A percentile compares a stretch with the other conserved stretches of the same genome.
These are phyloP conservation scores for Kluyveromyces wickerhamii DNA, from an alignment of 805 yeast species.

Conservation along the genomic window DNA sequence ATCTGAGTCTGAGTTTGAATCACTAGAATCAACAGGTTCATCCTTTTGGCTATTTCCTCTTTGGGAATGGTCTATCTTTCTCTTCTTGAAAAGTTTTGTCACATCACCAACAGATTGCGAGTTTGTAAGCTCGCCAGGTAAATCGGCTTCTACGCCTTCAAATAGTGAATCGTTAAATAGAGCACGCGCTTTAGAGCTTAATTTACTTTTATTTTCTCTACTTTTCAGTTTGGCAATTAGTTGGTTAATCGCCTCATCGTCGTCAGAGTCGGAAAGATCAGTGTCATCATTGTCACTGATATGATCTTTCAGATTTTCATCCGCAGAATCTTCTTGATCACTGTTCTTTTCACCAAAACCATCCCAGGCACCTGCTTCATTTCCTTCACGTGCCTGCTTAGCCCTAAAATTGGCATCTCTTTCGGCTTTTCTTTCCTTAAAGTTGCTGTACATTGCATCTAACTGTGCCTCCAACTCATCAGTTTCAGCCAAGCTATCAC, in stretches of 20 bases:
- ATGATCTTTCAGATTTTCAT: conserved; percentile 33
- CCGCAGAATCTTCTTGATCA: conserved; percentile 26
- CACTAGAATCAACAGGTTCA: conserved; percentile 14
- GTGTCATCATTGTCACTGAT: conserved; percentile 37
- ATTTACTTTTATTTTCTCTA: conserved; percentile 32
- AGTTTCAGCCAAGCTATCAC: conserved; percentile 37
- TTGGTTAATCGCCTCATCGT: conserved; percentile 59
- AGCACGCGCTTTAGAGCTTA: conserved; percentile 36
- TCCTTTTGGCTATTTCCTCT: conserved; percentile 7
- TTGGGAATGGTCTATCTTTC: conserved; percentile 9
- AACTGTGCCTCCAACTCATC: conserved; percentile 75
- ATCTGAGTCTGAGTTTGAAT: conserved; percentile 13
- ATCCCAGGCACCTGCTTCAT: conserved; percentile 69
- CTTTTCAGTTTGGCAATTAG: conserved; percentile 50
- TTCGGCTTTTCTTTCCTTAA: conserved; percentile 59
- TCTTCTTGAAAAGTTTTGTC: conserved; percentile 12
- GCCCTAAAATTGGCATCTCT: conserved; percentile 63
- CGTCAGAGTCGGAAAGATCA: conserved; percentile 53
- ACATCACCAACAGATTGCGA: conserved; percentile 19
- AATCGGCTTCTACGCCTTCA: conserved; percentile 37
- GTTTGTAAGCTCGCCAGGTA: conserved; percentile 16
- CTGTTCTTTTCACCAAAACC: conserved; percentile 51
- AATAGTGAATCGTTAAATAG: conserved; percentile 49
- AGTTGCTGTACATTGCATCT: conserved; percentile 70
- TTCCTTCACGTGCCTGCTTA: conserved; percentile 66